A percentile compares a stretch with the other conserved stretches of the same genome.
Conservation (phyloP, 2,329 filamentous ascomycete species). For the Cladosporium sp. region DNA sequence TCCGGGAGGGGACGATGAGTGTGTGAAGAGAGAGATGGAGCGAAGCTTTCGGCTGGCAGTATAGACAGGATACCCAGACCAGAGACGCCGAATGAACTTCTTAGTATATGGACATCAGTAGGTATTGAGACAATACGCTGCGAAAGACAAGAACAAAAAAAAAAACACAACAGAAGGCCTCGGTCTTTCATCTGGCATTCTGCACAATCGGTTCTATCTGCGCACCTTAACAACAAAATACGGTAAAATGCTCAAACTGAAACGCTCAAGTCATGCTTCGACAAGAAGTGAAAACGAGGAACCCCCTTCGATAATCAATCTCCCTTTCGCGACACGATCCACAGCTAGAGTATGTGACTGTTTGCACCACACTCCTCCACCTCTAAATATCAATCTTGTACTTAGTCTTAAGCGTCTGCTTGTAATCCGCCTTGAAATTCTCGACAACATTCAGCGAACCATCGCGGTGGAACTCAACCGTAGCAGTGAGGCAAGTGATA, state of each 20-base stretch:
- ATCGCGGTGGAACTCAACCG: conserved; percentile 56
- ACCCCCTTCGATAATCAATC: neutral
- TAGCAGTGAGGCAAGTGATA: conserved; percentile 82
- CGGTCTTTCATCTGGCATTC: too few species aligned
- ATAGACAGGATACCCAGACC: conserved; percentile 17
- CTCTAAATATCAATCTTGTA: conserved; percentile 8
- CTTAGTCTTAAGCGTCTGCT: neutral
- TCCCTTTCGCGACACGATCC: neutral
- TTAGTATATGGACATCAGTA: conserved; percentile 6
- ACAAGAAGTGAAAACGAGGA: conserved; percentile 12
- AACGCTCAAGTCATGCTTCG: conserved; percentile 21
- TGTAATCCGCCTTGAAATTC: neutral
- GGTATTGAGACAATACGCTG: conserved; percentile 2
- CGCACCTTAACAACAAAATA: conserved; percentile 10
- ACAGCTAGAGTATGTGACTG: too few species aligned
- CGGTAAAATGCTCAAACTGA: conserved; percentile 4
- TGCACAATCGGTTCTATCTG: neutral
- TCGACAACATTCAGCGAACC: conserved; percentile 9
- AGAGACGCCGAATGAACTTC: conserved; percentile 1
- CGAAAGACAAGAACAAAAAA: conserved; percentile 1
- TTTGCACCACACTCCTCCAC: neutral
- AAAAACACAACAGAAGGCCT: too few species aligned
- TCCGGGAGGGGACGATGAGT: too few species aligned
- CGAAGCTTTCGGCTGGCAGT: conserved; percentile 3
- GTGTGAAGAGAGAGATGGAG: neutral